phyloP scores from a whole-genome alignment of 345 rosid genomes.

The Theobroma cacao region DNA sequence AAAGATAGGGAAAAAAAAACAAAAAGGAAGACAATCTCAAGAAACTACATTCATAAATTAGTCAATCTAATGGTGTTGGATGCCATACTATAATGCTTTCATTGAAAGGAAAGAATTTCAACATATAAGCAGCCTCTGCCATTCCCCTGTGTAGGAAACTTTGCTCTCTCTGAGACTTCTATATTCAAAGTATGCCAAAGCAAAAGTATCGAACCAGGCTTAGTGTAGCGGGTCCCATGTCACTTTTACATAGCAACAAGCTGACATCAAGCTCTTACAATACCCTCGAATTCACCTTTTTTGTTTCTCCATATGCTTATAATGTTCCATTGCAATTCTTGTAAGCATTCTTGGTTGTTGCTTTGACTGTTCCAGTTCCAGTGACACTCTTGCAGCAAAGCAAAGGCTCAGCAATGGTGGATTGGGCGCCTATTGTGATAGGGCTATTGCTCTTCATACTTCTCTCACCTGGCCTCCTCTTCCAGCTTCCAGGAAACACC shows the following conservation, averaged over 20 bases:
- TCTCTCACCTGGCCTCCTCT: slow-evolving; percentile 49
- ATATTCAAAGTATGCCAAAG: not conserved
- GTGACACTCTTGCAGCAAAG: not conserved
- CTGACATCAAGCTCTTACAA: not conserved
- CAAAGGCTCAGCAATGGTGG: slow-evolving; percentile 27
- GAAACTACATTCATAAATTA: too few species aligned
- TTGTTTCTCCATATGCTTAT: not conserved
- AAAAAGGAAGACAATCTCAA: too few species aligned
- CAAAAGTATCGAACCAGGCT: not conserved
- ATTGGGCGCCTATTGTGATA: slow-evolving; percentile 54
- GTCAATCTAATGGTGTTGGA: not conserved
- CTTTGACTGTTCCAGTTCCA: not conserved
- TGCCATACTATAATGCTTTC: not conserved
- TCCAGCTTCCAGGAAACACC: slow-evolving; percentile 47
- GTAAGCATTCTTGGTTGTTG: not conserved
- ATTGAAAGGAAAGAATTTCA: not conserved
- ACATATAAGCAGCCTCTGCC: not conserved
- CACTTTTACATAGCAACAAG: not conserved
- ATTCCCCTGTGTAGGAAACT: not conserved
- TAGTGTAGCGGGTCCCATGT: not conserved
- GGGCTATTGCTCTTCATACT: slow-evolving; percentile 48
- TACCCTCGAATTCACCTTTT: not conserved
- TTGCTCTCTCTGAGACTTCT: not conserved
- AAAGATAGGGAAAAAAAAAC: too few species aligned
- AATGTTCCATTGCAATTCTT: not conserved